Conservation (phyloP, 805 yeast genomes). For the Saccharomycopsis babjevae region DNA sequence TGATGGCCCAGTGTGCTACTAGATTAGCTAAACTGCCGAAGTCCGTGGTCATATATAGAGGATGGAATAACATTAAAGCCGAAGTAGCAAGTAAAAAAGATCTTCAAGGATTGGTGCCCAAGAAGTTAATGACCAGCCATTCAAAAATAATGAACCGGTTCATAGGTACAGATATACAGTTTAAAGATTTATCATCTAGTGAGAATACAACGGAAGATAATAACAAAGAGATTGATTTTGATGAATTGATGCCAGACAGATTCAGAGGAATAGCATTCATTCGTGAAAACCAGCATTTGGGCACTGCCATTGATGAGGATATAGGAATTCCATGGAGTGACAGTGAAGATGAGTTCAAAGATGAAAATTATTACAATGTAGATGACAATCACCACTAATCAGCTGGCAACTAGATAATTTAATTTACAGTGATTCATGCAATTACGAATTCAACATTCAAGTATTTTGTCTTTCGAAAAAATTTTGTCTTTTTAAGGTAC, state of each 20-base stretch:
- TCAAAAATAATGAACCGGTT: not conserved
- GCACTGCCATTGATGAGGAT: conserved; percentile 2
- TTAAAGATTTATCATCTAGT: not conserved
- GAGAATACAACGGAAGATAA: not conserved
- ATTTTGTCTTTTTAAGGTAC: not conserved
- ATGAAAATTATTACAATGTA: conserved; percentile 5
- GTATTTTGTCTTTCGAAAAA: not conserved
- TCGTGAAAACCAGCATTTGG: conserved; percentile 7
- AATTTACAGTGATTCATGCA: not conserved
- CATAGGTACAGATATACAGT: not conserved
- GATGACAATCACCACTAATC: not conserved
- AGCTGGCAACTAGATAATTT: too few species aligned
- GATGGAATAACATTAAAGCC: conserved; percentile 39
- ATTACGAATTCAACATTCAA: not conserved
- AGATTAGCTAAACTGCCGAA: conserved; percentile 79
- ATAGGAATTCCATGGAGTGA: conserved; percentile 4
- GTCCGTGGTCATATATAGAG: conserved; percentile 78
- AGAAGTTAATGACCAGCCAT: not conserved
- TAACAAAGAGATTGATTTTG: not conserved
- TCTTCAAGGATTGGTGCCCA: conserved; percentile 5
- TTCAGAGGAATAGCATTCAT: not conserved
- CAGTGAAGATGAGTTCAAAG: conserved; percentile 14
- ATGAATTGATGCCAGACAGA: conserved; percentile 7
- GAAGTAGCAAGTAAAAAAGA: conserved; percentile 2
- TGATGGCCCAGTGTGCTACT: conserved; percentile 88